These are phyloP conservation scores for Tricholoma furcatifolium DNA, from an alignment of 768 basidiomycete species.

Conservation along the genomic window DNA sequence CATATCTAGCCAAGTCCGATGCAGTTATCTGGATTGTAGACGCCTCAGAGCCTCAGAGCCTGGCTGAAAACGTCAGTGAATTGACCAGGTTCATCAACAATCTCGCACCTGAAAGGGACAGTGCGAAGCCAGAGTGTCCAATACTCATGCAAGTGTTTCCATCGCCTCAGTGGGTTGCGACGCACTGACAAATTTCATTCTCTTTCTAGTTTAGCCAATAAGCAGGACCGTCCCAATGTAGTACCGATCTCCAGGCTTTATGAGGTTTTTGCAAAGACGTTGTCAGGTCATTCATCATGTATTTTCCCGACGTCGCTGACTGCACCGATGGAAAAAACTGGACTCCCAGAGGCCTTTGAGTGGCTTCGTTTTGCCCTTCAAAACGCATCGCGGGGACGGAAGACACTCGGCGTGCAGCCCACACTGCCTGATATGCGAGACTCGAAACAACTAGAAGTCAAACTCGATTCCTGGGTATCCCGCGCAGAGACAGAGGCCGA, in stretches of 20 bases:
- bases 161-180: constrained; percentile 28
- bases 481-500: constrained; percentile 26
- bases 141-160: constrained; percentile 25
- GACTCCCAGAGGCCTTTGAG: constrained; percentile 37
- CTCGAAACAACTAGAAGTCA: constrained; percentile 26
- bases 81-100: constrained; percentile 38
- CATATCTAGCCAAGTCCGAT: constrained; percentile 34
- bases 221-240: constrained; percentile 56
- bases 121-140: constrained; percentile 8
- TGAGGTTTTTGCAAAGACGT: constrained; percentile 24
- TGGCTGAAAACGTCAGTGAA: constrained; percentile 51
- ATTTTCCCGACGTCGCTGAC: constrained; percentile 26
- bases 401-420: not conserved
- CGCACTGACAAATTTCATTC: not conserved
- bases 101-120: constrained; percentile 8
- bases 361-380: constrained; percentile 36
- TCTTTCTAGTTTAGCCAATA: constrained; percentile 49
- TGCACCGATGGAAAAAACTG: constrained; percentile 19
- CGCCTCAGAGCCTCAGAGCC: constrained; percentile 41
- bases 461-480: constrained; percentile 35
- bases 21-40: constrained; percentile 70
- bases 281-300: constrained; percentile 28
- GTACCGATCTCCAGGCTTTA: constrained; percentile 48
- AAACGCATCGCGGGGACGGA: constrained; percentile 17
- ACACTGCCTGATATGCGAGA: constrained; percentile 17